Evolutionary conservation across 192 early-diverging fungal genomes (phyloP).

Genomic region (Chytriomyces hyalinus): DNA sequence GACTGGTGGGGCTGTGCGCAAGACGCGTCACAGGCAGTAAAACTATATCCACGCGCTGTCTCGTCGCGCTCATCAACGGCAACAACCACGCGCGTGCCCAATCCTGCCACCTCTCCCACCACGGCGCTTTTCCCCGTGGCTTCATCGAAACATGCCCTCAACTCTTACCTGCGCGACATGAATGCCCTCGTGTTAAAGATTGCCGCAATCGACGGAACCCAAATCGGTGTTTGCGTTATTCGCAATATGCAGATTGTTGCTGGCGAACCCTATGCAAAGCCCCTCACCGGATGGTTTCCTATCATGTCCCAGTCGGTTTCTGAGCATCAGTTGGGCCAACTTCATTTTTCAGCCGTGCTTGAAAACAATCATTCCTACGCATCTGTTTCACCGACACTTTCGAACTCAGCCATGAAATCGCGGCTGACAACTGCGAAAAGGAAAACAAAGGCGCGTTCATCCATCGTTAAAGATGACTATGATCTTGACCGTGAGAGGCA

Average conservation of each 20-base stretch:
- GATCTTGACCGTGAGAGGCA: not conserved
- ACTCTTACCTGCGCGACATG: slow-evolving; percentile 48
- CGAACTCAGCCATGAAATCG: not conserved
- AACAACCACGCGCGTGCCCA: not conserved
- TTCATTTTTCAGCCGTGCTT: slow-evolving; percentile 29
- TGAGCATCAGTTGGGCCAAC: slow-evolving; percentile 29
- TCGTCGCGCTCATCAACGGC: not conserved
- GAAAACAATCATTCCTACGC: not conserved
- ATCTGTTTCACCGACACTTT: not conserved
- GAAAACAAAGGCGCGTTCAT: not conserved
- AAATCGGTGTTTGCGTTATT: slow-evolving; percentile 7
- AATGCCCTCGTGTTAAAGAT: slow-evolving; percentile 34
- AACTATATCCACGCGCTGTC: not conserved
- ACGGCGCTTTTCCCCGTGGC: slow-evolving; percentile 37
- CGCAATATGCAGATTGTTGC: slow-evolving; percentile 24
- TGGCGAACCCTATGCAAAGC: slow-evolving; percentile 18
- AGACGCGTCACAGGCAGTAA: slow-evolving; percentile 21
- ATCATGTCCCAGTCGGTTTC: slow-evolving; percentile 7
- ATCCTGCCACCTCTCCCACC: not conserved
- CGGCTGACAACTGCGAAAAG: not conserved
- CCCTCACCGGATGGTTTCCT: slow-evolving; percentile 42
- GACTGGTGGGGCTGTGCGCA: slow-evolving; percentile 43
- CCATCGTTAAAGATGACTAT: no score
- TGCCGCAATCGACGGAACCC: slow-evolving; percentile 3
- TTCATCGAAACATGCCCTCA: slow-evolving; percentile 39